These are phyloP conservation scores for Yamagishiella unicocca DNA, from an alignment of 139 green algal species.

Conservation along the genomic window DNA sequence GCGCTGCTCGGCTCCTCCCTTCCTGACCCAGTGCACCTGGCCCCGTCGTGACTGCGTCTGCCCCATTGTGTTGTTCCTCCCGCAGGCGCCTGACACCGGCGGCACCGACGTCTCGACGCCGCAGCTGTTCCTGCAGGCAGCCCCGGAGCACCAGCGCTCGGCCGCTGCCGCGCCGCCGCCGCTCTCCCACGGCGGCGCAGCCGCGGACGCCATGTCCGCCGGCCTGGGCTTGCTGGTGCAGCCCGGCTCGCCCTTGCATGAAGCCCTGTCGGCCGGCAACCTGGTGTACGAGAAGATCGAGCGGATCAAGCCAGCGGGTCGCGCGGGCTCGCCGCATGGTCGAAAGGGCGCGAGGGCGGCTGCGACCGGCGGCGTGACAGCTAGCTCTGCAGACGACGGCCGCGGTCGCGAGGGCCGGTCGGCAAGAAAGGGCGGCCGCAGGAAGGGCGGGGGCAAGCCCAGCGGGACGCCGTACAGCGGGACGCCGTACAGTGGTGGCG, in stretches of 20 bases:
- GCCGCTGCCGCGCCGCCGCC: neutral
- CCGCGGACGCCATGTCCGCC: neutral
- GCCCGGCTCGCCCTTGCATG: constrained; percentile 28
- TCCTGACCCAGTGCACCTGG: no score
- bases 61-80: no score
- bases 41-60: no score
- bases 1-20: no score
- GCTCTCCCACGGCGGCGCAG: neutral
- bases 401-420: neutral
- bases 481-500: neutral
- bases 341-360: neutral
- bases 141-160: neutral
- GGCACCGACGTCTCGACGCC: constrained; percentile 5
- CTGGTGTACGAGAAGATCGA: constrained; percentile 44
- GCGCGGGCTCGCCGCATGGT: neutral
- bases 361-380: neutral
- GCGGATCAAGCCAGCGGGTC: constrained; percentile 21
- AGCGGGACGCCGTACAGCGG: neutral
- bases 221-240: neutral
- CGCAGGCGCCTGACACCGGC: neutral
- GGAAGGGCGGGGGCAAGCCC: neutral
- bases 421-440: neutral
- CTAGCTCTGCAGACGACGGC: neutral
- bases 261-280: constrained; percentile 11
- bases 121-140: constrained; percentile 18